Evolutionary conservation across 306 rosid species (phyloP).

Genomic region (Trifolium subterraneum): DNA sequence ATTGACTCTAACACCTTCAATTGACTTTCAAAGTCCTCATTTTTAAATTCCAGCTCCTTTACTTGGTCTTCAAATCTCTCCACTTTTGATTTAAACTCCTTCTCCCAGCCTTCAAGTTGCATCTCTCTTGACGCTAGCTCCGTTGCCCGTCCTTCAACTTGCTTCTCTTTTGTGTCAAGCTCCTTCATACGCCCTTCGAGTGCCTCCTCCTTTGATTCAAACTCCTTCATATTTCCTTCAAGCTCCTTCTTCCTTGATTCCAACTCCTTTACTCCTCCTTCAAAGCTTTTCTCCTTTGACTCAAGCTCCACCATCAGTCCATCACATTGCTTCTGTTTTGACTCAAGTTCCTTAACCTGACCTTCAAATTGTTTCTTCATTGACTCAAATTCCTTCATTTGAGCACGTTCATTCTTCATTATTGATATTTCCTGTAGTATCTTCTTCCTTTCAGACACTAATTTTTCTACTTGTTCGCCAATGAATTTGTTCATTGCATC

Average conservation of each 20-base stretch:
- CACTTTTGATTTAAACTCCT: background rate
- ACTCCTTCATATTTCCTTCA: no score
- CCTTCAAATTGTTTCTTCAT: no score
- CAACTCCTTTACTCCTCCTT: no score
- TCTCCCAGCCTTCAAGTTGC: background rate
- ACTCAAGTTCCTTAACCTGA: no score
- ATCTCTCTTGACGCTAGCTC: background rate
- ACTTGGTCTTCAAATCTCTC: background rate
- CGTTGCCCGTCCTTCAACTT: background rate
- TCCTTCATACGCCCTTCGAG: background rate
- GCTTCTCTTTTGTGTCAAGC: background rate
- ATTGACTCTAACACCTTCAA: background rate
- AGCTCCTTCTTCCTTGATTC: no score
- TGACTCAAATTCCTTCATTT: no score
- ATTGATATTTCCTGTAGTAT: no score
- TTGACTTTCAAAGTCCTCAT: background rate
- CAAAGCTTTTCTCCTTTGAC: no score
- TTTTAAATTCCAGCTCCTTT: background rate
- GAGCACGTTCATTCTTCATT: no score
- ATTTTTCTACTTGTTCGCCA: conserved; percentile 2
- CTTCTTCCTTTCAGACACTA: conserved; percentile 38
- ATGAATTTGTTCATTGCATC: conserved; percentile 18
- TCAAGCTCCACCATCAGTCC: no score
- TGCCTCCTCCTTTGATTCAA: background rate
- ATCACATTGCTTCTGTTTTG: no score